phyloP scores from a whole-genome alignment of 441 rosid species.

The Rhodomyrtus psidioides region DNA sequence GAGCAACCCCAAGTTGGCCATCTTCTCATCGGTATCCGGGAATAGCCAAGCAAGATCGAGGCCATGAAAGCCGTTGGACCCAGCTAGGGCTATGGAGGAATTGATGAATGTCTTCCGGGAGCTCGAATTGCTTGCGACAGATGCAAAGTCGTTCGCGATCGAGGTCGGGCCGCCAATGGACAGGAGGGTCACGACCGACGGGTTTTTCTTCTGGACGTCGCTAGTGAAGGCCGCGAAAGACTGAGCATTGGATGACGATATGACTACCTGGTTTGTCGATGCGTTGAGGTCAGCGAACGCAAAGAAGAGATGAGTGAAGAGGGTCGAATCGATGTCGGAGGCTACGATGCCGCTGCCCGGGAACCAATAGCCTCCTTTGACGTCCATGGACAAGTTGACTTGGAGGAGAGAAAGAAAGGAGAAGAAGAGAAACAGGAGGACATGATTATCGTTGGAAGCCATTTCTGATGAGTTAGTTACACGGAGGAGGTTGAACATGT shows the following conservation, averaged over 20 bases:
- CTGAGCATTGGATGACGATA: background rate
- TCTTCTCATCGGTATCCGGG: background rate
- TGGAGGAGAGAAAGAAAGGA: background rate
- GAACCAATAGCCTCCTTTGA: conserved; percentile 32
- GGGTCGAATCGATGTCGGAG: conserved; percentile 16
- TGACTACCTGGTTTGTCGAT: conserved; percentile 15
- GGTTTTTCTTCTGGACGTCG: conserved; percentile 23
- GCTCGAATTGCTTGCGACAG: conserved; percentile 14
- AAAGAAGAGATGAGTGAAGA: conserved; percentile 34
- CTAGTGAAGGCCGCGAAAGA: conserved; percentile 16
- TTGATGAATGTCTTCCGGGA: conserved; percentile 22
- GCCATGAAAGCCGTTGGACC: conserved; percentile 32
- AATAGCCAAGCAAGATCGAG: conserved; percentile 14
- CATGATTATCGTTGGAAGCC: background rate
- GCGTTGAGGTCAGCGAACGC: conserved; percentile 23
- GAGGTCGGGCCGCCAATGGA: conserved; percentile 12
- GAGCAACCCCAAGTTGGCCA: conserved; percentile 22
- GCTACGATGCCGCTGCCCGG: background rate
- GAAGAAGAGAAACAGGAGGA: conserved; percentile 1
- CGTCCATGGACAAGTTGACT: conserved; percentile 1
- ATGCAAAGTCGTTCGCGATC: background rate
- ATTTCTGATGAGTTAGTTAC: background rate
- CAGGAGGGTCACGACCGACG: conserved; percentile 21
- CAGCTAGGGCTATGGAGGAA: conserved; percentile 24
- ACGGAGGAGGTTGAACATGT: background rate